Percentiles rank a stretch among this genome's conserved stretches.
These are phyloP conservation scores for Fagopyrum esculentum DNA, from an alignment of 148 eudicot genomes.

Conservation along the genomic window DNA sequence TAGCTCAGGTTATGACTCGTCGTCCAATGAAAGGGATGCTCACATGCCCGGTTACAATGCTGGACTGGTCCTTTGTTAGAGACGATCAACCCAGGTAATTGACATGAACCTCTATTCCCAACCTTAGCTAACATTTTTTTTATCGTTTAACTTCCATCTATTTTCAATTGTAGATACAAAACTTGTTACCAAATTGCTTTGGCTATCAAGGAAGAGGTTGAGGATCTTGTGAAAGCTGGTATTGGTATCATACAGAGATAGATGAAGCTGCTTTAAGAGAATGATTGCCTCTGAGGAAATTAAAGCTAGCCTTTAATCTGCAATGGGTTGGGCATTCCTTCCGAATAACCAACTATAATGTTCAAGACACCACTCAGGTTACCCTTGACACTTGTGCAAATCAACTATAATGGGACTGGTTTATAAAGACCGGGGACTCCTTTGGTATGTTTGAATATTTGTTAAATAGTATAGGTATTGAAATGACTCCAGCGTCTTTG, in stretches of 20 bases:
- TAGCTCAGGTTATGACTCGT: not conserved
- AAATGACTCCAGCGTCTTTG: too few species aligned
- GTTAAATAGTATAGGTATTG: too few species aligned
- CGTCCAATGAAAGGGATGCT: not conserved
- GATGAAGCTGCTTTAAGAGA: constrained; percentile 53
- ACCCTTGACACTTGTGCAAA: not conserved
- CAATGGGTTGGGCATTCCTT: too few species aligned
- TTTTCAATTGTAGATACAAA: constrained; percentile 26
- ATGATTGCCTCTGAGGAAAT: constrained; percentile 39
- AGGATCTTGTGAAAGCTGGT: constrained; percentile 52
- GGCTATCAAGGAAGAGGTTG: constrained; percentile 53
- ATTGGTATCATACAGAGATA: constrained; percentile 47
- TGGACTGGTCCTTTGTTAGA: not conserved
- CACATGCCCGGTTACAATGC: not conserved
- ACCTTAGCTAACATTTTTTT: not conserved
- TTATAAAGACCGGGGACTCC: too few species aligned
- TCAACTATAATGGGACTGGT: too few species aligned
- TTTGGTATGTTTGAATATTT: too few species aligned
- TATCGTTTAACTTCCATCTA: not conserved
- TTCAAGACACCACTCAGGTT: constrained; percentile 31
- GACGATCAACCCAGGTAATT: not conserved
- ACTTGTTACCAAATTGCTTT: constrained; percentile 60
- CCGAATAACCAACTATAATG: constrained; percentile 22
- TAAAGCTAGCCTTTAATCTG: too few species aligned
- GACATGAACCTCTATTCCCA: too few species aligned